These are phyloP conservation scores for Aspergillus fumigatus DNA, from an alignment of 2,329 filamentous ascomycete species.

Conservation along the genomic window DNA sequence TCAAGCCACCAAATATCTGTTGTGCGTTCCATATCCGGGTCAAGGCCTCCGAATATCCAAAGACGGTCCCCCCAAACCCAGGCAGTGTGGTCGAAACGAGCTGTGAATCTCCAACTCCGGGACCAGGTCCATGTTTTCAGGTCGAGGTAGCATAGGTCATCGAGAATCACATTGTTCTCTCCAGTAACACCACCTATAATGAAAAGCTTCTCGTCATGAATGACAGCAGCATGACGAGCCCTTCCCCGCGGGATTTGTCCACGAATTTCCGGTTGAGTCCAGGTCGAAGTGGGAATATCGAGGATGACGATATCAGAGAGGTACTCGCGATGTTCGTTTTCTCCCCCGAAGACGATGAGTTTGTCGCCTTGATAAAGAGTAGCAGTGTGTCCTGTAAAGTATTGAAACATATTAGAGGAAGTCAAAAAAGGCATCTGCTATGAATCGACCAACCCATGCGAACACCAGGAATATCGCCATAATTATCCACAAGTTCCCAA, in stretches of 20 bases:
- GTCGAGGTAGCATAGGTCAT: constrained; percentile 95
- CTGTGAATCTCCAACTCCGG: constrained; percentile 89
- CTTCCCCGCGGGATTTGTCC: constrained; percentile 84
- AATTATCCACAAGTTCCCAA: constrained; percentile 97
- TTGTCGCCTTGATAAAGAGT: constrained; percentile 92
- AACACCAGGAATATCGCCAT: constrained; percentile 94
- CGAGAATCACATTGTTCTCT: constrained; percentile 83
- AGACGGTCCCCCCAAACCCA: constrained; percentile 90
- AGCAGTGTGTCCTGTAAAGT: constrained; percentile 73
- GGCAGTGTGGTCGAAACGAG: constrained; percentile 89
- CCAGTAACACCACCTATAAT: constrained; percentile 94
- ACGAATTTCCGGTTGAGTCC: constrained; percentile 85
- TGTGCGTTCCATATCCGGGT: constrained; percentile 93
- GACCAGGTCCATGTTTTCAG: constrained; percentile 98
- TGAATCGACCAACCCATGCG: constrained; percentile 70
- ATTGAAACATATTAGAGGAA: constrained; percentile 7
- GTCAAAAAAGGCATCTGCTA: neutral
- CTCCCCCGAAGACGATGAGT: constrained; percentile 92
- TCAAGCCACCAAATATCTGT: constrained; percentile 98
- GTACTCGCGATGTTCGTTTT: constrained; percentile 95
- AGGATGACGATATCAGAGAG: constrained; percentile 95
- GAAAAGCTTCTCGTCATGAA: constrained; percentile 95
- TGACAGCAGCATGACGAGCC: constrained; percentile 85
- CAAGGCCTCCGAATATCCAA: constrained; percentile 94
- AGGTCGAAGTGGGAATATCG: constrained; percentile 88